These are phyloP conservation scores for Lasiosphaeris hirsuta DNA, from an alignment of 495 filamentous ascomycete species.

Conservation along the genomic window DNA sequence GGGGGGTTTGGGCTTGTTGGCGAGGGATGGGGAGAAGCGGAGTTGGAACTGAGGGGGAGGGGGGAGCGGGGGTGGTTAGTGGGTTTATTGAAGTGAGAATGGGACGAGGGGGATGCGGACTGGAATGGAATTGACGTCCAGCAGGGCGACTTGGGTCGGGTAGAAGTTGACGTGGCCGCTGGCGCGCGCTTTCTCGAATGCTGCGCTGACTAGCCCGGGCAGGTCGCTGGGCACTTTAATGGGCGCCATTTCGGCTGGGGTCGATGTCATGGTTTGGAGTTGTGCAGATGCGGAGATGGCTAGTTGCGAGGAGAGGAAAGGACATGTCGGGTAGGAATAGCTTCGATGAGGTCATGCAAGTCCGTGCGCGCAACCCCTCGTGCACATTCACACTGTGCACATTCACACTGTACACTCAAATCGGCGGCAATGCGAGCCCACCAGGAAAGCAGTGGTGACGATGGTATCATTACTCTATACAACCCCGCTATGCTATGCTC, in stretches of 20 bases:
- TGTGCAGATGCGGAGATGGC: neutral
- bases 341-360: constrained; percentile 36
- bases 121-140: constrained; percentile 52
- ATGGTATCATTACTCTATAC: constrained; percentile 8
- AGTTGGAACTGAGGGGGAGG: constrained; percentile 58
- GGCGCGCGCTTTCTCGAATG: constrained; percentile 52
- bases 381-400: neutral
- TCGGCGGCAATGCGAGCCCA: neutral
- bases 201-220: constrained; percentile 50
- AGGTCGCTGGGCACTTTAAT: constrained; percentile 36
- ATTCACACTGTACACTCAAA: neutral
- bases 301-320: constrained; percentile 8
- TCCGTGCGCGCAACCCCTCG: constrained; percentile 20
- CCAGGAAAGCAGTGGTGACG: neutral
- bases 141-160: constrained; percentile 53
- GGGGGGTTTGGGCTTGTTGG: constrained; percentile 68
- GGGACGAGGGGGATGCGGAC: constrained; percentile 30
- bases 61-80: neutral
- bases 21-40: constrained; percentile 72
- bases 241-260: constrained; percentile 17
- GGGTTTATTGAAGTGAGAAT: neutral
- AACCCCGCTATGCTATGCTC: constrained; percentile 3
- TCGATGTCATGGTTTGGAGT: constrained; percentile 11
- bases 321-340: constrained; percentile 16
- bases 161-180: constrained; percentile 57